Evolutionary conservation across 1,139 yeast genomes (phyloP), one percentile per base, ranked within the genome.

Genomic region (Suhomyces anneliseae): DNA sequence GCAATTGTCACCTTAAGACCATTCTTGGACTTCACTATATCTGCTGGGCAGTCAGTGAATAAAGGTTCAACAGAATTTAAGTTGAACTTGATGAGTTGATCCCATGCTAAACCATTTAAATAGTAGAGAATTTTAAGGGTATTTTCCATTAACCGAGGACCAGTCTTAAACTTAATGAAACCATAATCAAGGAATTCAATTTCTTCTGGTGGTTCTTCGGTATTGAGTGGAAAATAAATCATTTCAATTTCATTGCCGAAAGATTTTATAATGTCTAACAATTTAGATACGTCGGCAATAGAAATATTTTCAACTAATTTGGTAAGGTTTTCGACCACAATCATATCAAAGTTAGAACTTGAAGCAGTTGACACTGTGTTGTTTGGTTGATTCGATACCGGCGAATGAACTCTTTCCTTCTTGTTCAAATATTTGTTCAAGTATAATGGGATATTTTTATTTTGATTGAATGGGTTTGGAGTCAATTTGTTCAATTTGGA

Each of bases 281-380:
- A 48, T n/a, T 34, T 14, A 1, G 39, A 27, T 7, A 46, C 26
- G 19, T 34, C 26, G 3, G 27, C 34, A 9, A 40, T 27, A 5
- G 42, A 14, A 15, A 34, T 36, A 15, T 31, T 39, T 2, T 49
- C 49, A 24, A 70, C 60, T 46, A 72, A 66, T 5, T 61, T 57
- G 15, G 61, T 64, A 45, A 80, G 64, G 54, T 78, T 78, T 53
- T 78, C 81, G 31, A 79, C 56, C 39, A 76, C 68, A 4, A 80
- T 60, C 42, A 75, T 72, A 42, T 73, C 72, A 52, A 66, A 54
- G 8, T 51, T 36, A 38, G 47, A 40, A 32, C 31, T 40, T 26
- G 40, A n/a, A 6, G 38, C 11, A 7, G 40, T n/a, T 2, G 33
- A 27, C 2, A 39, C 10, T 4, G 34, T 14, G 12, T 27, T n/a